These are phyloP conservation scores for Colletotrichum noveboracense DNA, from an alignment of 2,329 filamentous ascomycete genomes.

Conservation along the genomic window DNA sequence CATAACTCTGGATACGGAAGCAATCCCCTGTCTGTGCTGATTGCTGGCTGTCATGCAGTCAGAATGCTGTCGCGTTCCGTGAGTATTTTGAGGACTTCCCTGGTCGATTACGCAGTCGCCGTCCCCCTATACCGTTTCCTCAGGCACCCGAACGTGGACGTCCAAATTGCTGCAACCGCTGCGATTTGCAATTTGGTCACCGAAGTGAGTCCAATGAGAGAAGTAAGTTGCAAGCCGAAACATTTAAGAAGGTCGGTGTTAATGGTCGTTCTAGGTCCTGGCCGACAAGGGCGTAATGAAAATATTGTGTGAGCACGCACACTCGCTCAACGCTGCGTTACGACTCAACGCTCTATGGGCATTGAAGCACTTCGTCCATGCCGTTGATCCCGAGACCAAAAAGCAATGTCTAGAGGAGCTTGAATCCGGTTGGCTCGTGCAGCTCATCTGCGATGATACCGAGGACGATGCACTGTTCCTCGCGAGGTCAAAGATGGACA, in stretches of 20 bases:
- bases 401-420: slow-evolving; percentile 79
- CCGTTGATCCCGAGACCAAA: slow-evolving; percentile 74
- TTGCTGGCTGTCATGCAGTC: slow-evolving; percentile 84
- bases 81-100: slow-evolving; percentile 79
- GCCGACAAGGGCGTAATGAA: slow-evolving; percentile 76
- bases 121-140: slow-evolving; percentile 79
- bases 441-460: slow-evolving; percentile 71
- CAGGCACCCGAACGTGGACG: slow-evolving; percentile 74
- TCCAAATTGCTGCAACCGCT: slow-evolving; percentile 86
- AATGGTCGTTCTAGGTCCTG: slow-evolving; percentile 61
- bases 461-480: slow-evolving; percentile 56
- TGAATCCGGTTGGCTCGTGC: slow-evolving; percentile 79
- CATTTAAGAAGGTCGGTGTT: background rate
- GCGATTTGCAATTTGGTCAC: slow-evolving; percentile 85
- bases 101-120: slow-evolving; percentile 86
- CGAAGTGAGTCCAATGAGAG: slow-evolving; percentile 90
- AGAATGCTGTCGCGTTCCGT: slow-evolving; percentile 86
- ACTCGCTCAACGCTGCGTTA: slow-evolving; percentile 78
- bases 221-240: slow-evolving; percentile 59
- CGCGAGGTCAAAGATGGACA: slow-evolving; percentile 36
- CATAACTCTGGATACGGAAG: slow-evolving; percentile 61
- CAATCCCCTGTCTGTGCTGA: slow-evolving; percentile 79
- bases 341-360: slow-evolving; percentile 91
- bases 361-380: slow-evolving; percentile 85
- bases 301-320: slow-evolving; percentile 82